Evolutionary conservation across 257 asterid genomes (phyloP).

Genomic region (Handroanthus guayacan): DNA sequence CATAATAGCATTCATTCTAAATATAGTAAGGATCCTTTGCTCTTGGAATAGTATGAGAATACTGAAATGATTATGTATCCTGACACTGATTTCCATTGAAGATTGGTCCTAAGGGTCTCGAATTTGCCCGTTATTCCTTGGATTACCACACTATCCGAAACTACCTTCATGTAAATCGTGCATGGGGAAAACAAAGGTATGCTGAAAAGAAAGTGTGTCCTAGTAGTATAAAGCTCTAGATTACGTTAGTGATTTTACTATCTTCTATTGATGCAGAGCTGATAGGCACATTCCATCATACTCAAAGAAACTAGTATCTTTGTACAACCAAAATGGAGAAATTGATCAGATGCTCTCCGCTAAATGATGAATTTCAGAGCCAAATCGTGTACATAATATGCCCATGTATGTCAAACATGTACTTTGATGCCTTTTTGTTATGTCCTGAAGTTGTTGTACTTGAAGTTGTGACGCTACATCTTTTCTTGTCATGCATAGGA

Average conservation of each 20-base stretch:
- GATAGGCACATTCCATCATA: conserved; percentile 88
- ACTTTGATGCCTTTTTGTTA: conserved; percentile 3
- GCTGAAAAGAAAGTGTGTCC: conserved; percentile 4
- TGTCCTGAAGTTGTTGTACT: conserved; percentile 9
- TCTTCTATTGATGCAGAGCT: conserved; percentile 66
- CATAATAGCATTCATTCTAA: conserved; percentile 78
- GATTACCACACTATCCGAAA: conserved; percentile 97
- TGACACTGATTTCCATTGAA: conserved; percentile 42
- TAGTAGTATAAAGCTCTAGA: background rate
- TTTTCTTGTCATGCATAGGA: background rate
- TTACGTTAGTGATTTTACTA: conserved; percentile 18
- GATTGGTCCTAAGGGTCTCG: conserved; percentile 97
- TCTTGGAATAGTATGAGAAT: conserved; percentile 19
- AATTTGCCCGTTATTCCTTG: conserved; percentile 93
- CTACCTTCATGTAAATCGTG: conserved; percentile 78
- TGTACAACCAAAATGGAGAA: conserved; percentile 91
- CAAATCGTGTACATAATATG: conserved; percentile 11
- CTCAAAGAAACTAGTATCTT: conserved; percentile 79
- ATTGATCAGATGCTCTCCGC: conserved; percentile 77
- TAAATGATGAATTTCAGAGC: conserved; percentile 49
- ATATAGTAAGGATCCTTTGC: conserved; percentile 62
- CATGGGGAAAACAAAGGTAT: conserved; percentile 92
- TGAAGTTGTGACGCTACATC: background rate
- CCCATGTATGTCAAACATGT: conserved; percentile 33
- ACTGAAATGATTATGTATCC: conserved; percentile 15